These are phyloP conservation scores for Purpureocillium takamizusanense DNA, from an alignment of 2,329 filamentous ascomycete genomes.

Conservation along the genomic window DNA sequence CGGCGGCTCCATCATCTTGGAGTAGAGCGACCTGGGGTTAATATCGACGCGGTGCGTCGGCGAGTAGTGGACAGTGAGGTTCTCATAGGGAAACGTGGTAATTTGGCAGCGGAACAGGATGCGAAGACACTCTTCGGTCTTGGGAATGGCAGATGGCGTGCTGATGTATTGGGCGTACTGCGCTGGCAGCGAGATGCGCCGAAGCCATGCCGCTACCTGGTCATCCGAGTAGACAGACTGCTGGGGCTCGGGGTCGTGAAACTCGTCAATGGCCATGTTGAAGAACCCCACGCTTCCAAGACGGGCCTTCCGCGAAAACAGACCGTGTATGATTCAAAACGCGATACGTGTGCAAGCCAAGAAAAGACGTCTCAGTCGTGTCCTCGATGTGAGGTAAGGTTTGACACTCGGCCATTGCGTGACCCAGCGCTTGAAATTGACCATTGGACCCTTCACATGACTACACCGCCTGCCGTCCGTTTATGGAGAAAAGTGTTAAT, in stretches of 20 bases:
- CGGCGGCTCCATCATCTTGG: conserved; percentile 34
- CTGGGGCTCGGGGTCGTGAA: neutral
- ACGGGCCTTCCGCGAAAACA: too few species aligned
- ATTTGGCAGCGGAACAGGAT: conserved; percentile 19
- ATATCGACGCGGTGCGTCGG: conserved; percentile 28
- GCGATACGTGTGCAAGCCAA: too few species aligned
- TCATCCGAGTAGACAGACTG: neutral
- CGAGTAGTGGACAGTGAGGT: conserved; percentile 45
- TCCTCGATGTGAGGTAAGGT: too few species aligned
- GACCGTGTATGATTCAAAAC: too few species aligned
- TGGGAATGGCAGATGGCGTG: neutral
- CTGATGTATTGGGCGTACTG: neutral
- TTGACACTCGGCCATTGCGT: too few species aligned
- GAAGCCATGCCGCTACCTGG: neutral
- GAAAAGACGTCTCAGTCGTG: too few species aligned
- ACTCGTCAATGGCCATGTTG: too few species aligned
- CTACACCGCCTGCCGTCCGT: too few species aligned
- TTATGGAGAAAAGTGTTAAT: too few species aligned
- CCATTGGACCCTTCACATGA: too few species aligned
- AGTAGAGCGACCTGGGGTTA: conserved; percentile 34
- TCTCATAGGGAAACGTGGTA: conserved; percentile 37
- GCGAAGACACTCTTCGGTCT: conserved; percentile 7
- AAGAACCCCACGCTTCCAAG: too few species aligned
- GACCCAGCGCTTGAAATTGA: too few species aligned
- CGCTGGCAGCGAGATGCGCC: neutral